Evolutionary conservation across 139 green algal genomes (phyloP), one percentile per base, ranked within the genome.

Genomic region (Chlorella ohadii): DNA sequence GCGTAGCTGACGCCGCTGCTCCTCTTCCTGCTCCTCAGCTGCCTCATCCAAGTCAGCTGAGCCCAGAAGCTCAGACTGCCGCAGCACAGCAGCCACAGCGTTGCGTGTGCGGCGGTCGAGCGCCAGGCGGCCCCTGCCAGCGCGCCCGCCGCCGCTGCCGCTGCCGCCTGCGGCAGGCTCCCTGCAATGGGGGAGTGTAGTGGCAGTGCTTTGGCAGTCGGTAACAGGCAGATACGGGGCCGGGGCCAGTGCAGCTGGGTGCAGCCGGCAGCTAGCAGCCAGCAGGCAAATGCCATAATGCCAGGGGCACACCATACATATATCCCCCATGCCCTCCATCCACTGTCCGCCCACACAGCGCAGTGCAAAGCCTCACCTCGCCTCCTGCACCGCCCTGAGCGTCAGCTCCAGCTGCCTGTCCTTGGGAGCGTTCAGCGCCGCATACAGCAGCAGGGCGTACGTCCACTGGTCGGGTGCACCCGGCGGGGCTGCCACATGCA

Each of bases 331-430:
- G n/a, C n/a, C n/a, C n/a, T n/a, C n/a, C n/a, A n/a, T n/a, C n/a
- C n/a, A n/a, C n/a, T n/a, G n/a, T n/a, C n/a, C n/a, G n/a, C n/a
- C n/a, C n/a, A n/a, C n/a, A n/a, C n/a, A n/a, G n/a, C n/a, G n/a
- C n/a, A n/a, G n/a, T n/a, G 28, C 64, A 38, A 39, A 2, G 12
- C 27, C 76, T 38, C 27, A 56, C 57, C 76, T 17, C 36, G 76
- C 76, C 57, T 72, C 76, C 59, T 71, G 71, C 17, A 72, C 57
- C 17, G 76, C 76, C 59, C 16, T 31, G 27, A 82, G 59, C 25
- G 59, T 59, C 76, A 82, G 76, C 59, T 82, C 78, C 78, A 73
- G 63, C 78, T 74, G 78, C 39, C 51, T 63, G 13, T 73, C 63
- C 38, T 27, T 34, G 3, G 63, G 28, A 0, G 63, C 78, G 17